Evolutionary conservation across 2,329 filamentous ascomycete species (phyloP).

Genomic region (Xylaria sp.): DNA sequence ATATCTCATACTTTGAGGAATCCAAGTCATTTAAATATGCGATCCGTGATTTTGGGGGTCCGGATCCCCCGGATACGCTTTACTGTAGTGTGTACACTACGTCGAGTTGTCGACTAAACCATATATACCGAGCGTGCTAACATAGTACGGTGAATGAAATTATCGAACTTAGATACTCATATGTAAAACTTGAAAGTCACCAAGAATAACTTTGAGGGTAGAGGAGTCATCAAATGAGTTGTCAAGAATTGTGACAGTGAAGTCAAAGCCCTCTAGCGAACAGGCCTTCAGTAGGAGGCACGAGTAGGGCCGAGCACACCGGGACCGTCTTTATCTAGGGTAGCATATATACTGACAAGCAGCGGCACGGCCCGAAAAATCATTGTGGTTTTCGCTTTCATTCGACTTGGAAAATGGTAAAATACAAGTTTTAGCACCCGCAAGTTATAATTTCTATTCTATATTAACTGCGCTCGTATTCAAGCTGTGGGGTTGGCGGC

Average conservation of each 20-base stretch:
- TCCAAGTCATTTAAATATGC: not conserved
- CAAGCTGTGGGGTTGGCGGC: conserved; percentile 13
- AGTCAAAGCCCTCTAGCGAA: not conserved
- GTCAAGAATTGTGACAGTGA: not conserved
- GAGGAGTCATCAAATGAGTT: not conserved
- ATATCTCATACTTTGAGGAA: not conserved
- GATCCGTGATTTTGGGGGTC: not conserved
- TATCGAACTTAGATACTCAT: too few relatives aligned
- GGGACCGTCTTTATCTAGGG: not conserved
- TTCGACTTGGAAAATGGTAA: not conserved
- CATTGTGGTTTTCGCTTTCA: not conserved
- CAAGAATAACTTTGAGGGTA: not conserved
- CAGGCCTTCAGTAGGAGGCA: too few relatives aligned
- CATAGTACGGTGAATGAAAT: too few relatives aligned
- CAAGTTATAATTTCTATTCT: not conserved
- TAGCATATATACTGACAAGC: not conserved
- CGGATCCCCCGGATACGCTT: not conserved
- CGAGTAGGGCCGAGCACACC: too few relatives aligned
- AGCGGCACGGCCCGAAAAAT: not conserved
- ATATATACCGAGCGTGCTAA: not conserved
- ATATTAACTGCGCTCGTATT: conserved; percentile 22
- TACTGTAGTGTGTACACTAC: not conserved
- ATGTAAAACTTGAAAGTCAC: too few relatives aligned
- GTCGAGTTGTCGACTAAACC: not conserved
- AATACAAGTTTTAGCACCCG: too few relatives aligned